Evolutionary conservation across 805 yeast genomes (phyloP).

Genomic region (Kuraishia hungarica): DNA sequence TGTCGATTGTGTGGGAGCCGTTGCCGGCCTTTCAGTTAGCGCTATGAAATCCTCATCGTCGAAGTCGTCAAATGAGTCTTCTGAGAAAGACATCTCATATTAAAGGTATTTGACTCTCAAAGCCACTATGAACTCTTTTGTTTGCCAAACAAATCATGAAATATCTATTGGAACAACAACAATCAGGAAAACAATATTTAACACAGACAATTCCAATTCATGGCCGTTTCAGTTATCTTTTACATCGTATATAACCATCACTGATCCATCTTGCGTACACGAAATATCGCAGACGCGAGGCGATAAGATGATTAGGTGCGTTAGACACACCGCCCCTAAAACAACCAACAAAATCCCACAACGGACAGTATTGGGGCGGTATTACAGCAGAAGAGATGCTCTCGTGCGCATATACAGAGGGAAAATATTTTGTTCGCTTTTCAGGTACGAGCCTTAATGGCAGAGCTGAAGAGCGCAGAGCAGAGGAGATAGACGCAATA

Average conservation of each 20-base stretch:
- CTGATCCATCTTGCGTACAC: not conserved
- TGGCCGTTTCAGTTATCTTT: not conserved
- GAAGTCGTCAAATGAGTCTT: not conserved
- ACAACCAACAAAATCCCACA: not conserved
- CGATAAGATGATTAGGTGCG: not conserved
- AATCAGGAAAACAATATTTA: no score
- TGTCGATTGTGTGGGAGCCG: conserved; percentile 1
- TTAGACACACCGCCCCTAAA: not conserved
- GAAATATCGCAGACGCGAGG: not conserved
- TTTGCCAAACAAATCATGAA: no score
- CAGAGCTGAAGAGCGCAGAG: not conserved
- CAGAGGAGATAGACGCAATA: not conserved
- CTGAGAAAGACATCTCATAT: not conserved
- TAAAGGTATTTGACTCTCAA: no score
- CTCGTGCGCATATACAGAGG: not conserved
- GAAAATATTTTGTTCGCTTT: not conserved
- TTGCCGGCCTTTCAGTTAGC: conserved; percentile 7
- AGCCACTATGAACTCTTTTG: no score
- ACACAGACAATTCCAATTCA: not conserved
- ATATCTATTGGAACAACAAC: no score
- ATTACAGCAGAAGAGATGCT: not conserved
- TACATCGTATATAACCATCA: not conserved
- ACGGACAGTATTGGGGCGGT: not conserved
- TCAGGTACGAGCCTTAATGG: not conserved
- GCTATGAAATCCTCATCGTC: conserved; percentile 19